Percentiles rank a stretch among this genome's conserved stretches.
Conservation (phyloP, 352 stramenopile species). For the Globisporangium abappressorium region DNA sequence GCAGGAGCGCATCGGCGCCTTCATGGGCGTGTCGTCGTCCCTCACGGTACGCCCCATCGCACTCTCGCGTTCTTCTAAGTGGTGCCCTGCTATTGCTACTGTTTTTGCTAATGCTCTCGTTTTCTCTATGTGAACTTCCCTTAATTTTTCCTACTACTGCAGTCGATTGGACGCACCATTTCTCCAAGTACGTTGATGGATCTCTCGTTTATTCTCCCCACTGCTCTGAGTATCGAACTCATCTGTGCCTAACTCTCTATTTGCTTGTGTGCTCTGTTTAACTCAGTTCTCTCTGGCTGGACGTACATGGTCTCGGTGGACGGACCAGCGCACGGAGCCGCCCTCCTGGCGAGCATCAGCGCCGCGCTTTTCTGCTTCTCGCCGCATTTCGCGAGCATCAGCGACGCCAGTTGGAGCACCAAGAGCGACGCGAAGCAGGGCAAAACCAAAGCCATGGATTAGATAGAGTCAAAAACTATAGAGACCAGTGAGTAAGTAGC, state of each 20-base stretch:
- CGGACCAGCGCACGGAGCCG: slow-evolving; percentile 63
- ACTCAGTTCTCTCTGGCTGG: slow-evolving; percentile 72
- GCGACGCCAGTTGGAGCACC: slow-evolving; percentile 19
- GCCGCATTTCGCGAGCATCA: slow-evolving; percentile 46
- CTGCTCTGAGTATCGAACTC: background rate
- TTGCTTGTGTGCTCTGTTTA: background rate
- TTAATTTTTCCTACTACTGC: background rate
- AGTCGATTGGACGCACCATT: slow-evolving; percentile 80
- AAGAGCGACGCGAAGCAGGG: slow-evolving; percentile 19
- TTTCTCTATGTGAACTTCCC: background rate
- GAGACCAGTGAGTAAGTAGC: background rate
- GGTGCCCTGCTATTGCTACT: background rate
- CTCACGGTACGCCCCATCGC: slow-evolving; percentile 47
- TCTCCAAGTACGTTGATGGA: slow-evolving; percentile 51
- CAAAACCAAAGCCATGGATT: slow-evolving; percentile 38
- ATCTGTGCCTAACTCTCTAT: background rate
- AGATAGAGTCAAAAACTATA: slow-evolving; percentile 12
- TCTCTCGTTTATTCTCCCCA: background rate
- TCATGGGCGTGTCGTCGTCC: slow-evolving; percentile 79
- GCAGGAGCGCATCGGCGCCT: slow-evolving; percentile 64
- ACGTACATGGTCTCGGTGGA: slow-evolving; percentile 71
- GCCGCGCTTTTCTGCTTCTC: slow-evolving; percentile 66
- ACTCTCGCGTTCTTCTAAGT: background rate
- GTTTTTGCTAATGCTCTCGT: background rate
- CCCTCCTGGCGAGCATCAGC: slow-evolving; percentile 54